Conservation (phyloP, 208 protist species). For the Trypanosomatidae sp. region DNA sequence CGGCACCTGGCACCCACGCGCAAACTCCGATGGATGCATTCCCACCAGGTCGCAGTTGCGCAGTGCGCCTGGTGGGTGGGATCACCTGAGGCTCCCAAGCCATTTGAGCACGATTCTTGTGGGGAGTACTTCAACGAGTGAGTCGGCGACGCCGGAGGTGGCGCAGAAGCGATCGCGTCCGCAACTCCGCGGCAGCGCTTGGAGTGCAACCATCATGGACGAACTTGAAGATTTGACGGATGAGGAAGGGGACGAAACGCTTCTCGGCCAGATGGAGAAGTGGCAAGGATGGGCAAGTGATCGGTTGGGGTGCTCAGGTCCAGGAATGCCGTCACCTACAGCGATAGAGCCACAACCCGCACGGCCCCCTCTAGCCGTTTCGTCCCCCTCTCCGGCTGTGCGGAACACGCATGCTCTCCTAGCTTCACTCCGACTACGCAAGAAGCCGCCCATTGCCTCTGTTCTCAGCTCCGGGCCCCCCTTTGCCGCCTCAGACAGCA, state of each 20-base stretch:
- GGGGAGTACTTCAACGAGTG: constrained; percentile 23
- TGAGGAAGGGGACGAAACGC: constrained; percentile 12
- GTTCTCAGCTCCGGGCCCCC: not conserved
- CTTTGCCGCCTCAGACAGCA: not conserved
- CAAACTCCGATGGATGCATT: not conserved
- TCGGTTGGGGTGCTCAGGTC: not conserved
- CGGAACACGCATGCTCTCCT: not conserved
- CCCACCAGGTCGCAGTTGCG: not conserved
- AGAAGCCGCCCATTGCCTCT: not conserved
- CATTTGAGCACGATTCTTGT: constrained; percentile 24
- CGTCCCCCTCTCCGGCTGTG: not conserved
- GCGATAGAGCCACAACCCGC: not conserved
- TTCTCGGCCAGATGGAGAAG: not conserved
- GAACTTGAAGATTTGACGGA: constrained; percentile 12
- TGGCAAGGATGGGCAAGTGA: not conserved
- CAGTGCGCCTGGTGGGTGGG: constrained; percentile 18
- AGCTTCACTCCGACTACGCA: not conserved
- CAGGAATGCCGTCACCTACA: not conserved
- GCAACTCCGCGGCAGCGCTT: constrained; percentile 1
- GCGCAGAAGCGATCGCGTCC: not conserved
- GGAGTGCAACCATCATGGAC: constrained; percentile 17
- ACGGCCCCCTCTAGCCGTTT: not conserved
- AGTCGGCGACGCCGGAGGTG: constrained; percentile 8
- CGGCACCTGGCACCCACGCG: not conserved
- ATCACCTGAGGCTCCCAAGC: constrained; percentile 20